Percentiles rank a stretch among this genome's conserved stretches.
Evolutionary conservation across 106 monocot genomes (phyloP).

Genomic region (Hemerocallis citrina): DNA sequence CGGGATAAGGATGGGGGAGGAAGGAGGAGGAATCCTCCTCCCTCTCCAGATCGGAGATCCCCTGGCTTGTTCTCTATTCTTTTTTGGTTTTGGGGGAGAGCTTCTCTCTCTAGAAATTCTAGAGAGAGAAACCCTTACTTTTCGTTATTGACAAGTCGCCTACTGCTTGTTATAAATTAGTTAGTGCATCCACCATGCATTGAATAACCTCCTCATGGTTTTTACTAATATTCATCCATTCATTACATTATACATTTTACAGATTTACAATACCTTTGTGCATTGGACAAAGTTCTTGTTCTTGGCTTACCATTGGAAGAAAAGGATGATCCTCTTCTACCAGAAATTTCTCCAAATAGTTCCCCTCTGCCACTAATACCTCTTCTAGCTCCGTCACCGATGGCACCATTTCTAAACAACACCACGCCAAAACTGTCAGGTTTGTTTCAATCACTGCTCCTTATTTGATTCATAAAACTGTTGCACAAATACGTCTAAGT

Average conservation of each 20-base stretch:
- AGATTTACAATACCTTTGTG: conserved; percentile 25
- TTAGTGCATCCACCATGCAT: too few relatives aligned
- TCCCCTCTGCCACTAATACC: conserved; percentile 68
- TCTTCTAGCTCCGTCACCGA: conserved; percentile 65
- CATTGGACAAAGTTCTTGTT: conserved; percentile 9
- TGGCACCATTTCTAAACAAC: conserved; percentile 49
- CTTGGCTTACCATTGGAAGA: conserved; percentile 2
- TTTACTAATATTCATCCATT: neutral
- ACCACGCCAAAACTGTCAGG: conserved; percentile 78
- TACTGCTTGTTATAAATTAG: too few relatives aligned
- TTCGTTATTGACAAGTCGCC: too few relatives aligned
- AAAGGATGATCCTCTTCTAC: conserved; percentile 18
- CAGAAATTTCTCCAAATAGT: conserved; percentile 44
- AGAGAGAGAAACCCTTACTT: too few relatives aligned
- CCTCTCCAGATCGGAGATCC: too few relatives aligned
- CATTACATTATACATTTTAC: neutral
- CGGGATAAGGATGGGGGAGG: too few relatives aligned
- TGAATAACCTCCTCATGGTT: too few relatives aligned
- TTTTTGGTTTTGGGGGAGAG: too few relatives aligned
- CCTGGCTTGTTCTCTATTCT: too few relatives aligned
- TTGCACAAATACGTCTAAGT: conserved; percentile 1
- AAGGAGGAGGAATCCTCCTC: too few relatives aligned
- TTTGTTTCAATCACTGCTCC: neutral
- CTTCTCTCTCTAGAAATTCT: too few relatives aligned
- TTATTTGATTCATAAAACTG: neutral